Percentiles rank a stretch among this genome's conserved stretches.
Conservation (phyloP, 352 stramenopile species). For the Phytophthora nicotianae region DNA sequence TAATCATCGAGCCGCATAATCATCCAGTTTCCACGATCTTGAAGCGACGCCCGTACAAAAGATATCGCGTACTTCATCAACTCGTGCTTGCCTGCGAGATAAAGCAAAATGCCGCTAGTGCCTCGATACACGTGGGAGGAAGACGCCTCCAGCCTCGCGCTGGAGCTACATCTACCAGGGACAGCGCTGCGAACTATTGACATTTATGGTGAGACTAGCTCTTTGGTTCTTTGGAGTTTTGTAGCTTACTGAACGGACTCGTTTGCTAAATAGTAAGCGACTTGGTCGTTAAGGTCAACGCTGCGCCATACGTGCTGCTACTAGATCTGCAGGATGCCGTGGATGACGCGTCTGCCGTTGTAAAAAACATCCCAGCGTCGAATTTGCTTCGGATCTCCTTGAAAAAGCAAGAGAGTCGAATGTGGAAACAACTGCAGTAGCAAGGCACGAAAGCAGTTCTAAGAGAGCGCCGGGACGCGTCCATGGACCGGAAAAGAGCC, state of each 20-base stretch:
- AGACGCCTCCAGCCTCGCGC: constrained; percentile 48
- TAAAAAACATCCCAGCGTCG: constrained; percentile 48
- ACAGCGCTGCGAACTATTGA: constrained; percentile 54
- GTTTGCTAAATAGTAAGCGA: constrained; percentile 62
- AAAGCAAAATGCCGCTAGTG: constrained; percentile 59
- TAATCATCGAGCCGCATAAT: constrained; percentile 8
- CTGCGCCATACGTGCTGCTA: constrained; percentile 72
- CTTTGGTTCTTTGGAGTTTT: background rate
- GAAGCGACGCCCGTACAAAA: constrained; percentile 24
- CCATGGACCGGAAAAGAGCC: constrained; percentile 64
- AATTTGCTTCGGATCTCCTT: constrained; percentile 55
- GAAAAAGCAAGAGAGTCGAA: constrained; percentile 41
- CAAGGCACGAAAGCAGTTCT: constrained; percentile 43
- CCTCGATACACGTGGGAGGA: constrained; percentile 75
- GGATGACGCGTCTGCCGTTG: constrained; percentile 52
- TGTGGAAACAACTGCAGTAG: constrained; percentile 54
- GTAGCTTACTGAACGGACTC: background rate
- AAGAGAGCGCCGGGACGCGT: constrained; percentile 51
- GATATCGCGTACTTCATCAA: constrained; percentile 11
- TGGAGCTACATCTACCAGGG: constrained; percentile 62
- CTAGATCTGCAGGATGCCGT: constrained; percentile 67
- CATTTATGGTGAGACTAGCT: constrained; percentile 59
- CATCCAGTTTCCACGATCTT: constrained; percentile 20
- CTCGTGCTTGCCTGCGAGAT: background rate
- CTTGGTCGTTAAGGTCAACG: constrained; percentile 83